Evolutionary conservation across 2,329 filamentous ascomycete genomes (phyloP), one percentile per base, ranked within the genome.

Genomic region (Talaromyces sp.): DNA sequence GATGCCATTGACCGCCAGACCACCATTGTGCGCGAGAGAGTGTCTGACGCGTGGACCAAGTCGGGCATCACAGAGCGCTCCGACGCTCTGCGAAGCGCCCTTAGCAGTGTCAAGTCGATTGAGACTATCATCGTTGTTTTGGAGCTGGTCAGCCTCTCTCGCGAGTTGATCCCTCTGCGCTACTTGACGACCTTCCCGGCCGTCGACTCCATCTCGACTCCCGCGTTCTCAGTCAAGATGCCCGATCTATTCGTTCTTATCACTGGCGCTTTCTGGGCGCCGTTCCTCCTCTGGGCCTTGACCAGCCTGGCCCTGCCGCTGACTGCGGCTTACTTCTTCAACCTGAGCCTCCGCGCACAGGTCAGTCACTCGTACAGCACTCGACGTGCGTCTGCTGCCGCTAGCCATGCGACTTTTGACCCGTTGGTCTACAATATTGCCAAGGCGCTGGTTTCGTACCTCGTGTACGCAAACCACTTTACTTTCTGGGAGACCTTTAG

Each of bases 371-470:
- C 62, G 55, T 68, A 66, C 56, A 66, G 62, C 54, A 68, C 63
- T 54, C 73, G 66, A 61, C 68, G 68, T 32, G 60, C 60, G 14
- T 57, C 66, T 24, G 61, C 67, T n/a, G 49, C 66, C 14, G 58
- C 55, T 62, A 71, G 68, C 17, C 60, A 62, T 29, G 51, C 69
- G 6, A 70, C 64, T 49, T 86, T 93, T 65, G 95, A 99, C 73
- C 93, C 93, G 4, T 79, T 98, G 71, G 89, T 88, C 24, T 99
- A 96, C 78, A 96, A 93, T 78, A 87, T 98, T 60, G 86, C 86
- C 68, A 96, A 96, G 80, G 93, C 89, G 0, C 73, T 98, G 58
- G 76, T 93, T 62, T 87, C 90, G 8, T 96, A 89, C 74, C 82
- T 93, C 35, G 87, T 96, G 19, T 96, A 93, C 71, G 85, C 82